These are phyloP conservation scores for Loxodes magnus DNA, from an alignment of 73 alveolate genomes.

Conservation along the genomic window DNA sequence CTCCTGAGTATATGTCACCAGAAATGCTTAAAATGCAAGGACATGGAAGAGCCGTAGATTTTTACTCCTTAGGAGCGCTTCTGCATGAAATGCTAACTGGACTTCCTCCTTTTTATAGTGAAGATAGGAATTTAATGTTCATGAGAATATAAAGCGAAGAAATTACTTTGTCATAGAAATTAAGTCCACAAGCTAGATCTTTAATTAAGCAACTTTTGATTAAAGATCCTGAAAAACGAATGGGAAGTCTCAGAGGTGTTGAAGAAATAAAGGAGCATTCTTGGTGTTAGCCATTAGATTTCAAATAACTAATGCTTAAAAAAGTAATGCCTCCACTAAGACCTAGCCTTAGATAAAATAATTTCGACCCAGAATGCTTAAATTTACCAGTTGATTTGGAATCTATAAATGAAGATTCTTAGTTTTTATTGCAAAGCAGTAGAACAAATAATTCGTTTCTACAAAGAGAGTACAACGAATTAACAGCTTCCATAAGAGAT, in stretches of 20 bases:
- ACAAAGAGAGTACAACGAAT: no score
- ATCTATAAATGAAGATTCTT: no score
- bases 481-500: no score
- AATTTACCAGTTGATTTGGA: constrained; percentile 1
- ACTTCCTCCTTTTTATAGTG: constrained; percentile 33
- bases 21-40: constrained; percentile 25
- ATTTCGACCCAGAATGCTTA: constrained; percentile 56
- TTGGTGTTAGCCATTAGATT: constrained; percentile 45
- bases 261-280: constrained; percentile 55
- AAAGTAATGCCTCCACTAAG: constrained; percentile 50
- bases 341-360: constrained; percentile 38
- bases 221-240: constrained; percentile 67
- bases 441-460: no score
- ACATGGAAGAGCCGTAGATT: constrained; percentile 29
- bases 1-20: constrained; percentile 15
- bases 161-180: constrained; percentile 11
- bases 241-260: constrained; percentile 52
- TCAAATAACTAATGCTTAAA: constrained; percentile 39
- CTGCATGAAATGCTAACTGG: constrained; percentile 46
- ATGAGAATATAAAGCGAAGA: constrained; percentile 22
- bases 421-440: no score
- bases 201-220: constrained; percentile 47
- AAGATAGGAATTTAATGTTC: constrained; percentile 19
- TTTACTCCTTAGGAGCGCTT: constrained; percentile 26
- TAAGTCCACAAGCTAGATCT: constrained; percentile 29